phyloP scores from a whole-genome alignment of 176 grass and related monocot species.

The Phoenix dactylifera region DNA sequence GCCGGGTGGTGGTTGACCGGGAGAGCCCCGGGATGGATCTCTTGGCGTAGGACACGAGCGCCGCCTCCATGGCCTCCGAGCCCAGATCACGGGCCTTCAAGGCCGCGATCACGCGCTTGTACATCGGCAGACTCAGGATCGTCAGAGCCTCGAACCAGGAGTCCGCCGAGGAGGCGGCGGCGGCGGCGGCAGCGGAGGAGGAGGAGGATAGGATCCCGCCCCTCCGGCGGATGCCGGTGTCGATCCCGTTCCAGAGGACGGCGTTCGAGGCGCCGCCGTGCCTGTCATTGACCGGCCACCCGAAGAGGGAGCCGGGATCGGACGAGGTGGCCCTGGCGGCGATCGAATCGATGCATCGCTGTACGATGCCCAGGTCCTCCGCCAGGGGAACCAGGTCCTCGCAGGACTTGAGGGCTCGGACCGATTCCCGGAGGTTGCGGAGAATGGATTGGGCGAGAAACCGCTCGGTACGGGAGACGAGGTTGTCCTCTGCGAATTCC shows the following conservation, averaged over 20 bases:
- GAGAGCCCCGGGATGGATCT: slow-evolving; percentile 77
- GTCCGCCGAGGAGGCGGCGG: not conserved
- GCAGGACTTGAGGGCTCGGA: slow-evolving; percentile 76
- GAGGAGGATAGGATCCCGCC: slow-evolving; percentile 24
- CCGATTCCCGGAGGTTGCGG: slow-evolving; percentile 45
- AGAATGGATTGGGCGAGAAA: slow-evolving; percentile 44
- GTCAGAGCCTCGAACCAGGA: slow-evolving; percentile 67
- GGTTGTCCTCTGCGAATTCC: slow-evolving; percentile 68
- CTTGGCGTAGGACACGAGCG: slow-evolving; percentile 67
- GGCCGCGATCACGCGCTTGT: slow-evolving; percentile 70
- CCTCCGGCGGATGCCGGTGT: slow-evolving; percentile 18
- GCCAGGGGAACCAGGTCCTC: slow-evolving; percentile 69
- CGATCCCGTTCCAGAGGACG: slow-evolving; percentile 31
- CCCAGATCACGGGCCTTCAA: slow-evolving; percentile 39
- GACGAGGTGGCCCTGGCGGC: slow-evolving; percentile 33
- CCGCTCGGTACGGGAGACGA: slow-evolving; percentile 42
- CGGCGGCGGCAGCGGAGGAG: slow-evolving; percentile 8
- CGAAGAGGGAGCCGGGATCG: slow-evolving; percentile 21
- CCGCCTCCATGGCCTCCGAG: slow-evolving; percentile 51
- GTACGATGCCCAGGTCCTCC: slow-evolving; percentile 53
- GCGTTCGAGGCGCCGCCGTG: not conserved
- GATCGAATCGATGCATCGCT: slow-evolving; percentile 64
- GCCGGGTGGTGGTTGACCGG: slow-evolving; percentile 31
- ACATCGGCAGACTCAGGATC: slow-evolving; percentile 56
- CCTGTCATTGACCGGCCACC: slow-evolving; percentile 28